Evolutionary conservation across 2,329 filamentous ascomycete species (phyloP), one percentile per base, ranked within the genome.

Genomic region (Phaeosphaeriaceae sp.): DNA sequence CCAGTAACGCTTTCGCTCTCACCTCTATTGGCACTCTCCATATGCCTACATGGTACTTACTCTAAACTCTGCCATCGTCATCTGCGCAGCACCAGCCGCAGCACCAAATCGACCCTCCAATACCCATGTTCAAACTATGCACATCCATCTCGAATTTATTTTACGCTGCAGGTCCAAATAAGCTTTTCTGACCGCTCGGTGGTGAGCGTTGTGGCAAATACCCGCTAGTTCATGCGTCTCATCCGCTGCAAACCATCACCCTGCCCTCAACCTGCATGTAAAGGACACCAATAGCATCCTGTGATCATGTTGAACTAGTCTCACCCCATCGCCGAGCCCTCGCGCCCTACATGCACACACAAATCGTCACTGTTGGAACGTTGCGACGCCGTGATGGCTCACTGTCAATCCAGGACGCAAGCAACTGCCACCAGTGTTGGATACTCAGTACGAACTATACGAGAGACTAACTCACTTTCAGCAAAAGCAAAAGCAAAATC

Each of bases 191-290:
- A 55, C 46, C 48, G 44, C 42, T 45, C 44, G 26, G 20, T 34
- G 43, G 40, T 43, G 45, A 54, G 38, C 18, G 40, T 52, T 26
- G 48, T 50, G 41, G 52, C 46, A 45, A 46, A 42, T 46, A 50
- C 54, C 60, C 62, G 54, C 59, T 61, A 56, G 59, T 52, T 61
- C 52, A 41, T 48, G 56, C 57, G 49, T 47, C 36, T 34, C 51
- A 42, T 47, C 52, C 61, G 34, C 34, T 50, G 37, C 51, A 39
- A 38, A 37, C 42, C 43, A 46, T 43, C 42, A 32, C 29, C 47
- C 26, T 32, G 40, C 32, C 48, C 47, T 42, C 28, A 16, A 41
- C 8, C 8, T 21, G 20, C 6, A 44, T 37, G 43, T 28, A 12
- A 46, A 26, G 20, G 40, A 9, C 29, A 35, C 36, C 44, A 40